Percentiles rank a stretch among this genome's conserved stretches.
Conservation (phyloP, 495 filamentous ascomycete species). For the Bacidia rubella region DNA sequence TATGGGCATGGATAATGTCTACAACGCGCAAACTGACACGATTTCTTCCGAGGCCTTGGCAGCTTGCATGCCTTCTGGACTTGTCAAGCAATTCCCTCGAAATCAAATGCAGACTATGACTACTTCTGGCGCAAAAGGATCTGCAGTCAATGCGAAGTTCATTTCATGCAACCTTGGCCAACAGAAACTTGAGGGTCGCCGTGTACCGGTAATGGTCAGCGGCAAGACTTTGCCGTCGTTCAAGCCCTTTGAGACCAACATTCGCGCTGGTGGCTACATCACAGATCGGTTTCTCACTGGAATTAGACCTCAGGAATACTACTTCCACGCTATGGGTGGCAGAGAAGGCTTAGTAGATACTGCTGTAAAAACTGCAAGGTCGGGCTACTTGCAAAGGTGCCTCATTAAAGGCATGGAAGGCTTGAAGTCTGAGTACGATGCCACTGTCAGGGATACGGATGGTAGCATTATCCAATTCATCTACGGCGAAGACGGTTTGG, state of each 20-base stretch:
- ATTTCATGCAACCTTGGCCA: conserved; percentile 97
- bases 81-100: conserved; percentile 83
- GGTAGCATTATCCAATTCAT: conserved; percentile 89
- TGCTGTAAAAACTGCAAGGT: conserved; percentile 93
- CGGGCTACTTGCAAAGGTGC: conserved; percentile 94
- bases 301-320: conserved; percentile 94
- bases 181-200: conserved; percentile 86
- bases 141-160: conserved; percentile 82
- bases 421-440: conserved; percentile 80
- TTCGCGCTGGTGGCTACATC: conserved; percentile 89
- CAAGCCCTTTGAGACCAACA: conserved; percentile 74
- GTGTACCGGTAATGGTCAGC: conserved; percentile 95
- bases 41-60: conserved; percentile 70
- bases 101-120: conserved; percentile 99
- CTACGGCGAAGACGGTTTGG: conserved; percentile 92
- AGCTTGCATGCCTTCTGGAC: conserved; percentile 63
- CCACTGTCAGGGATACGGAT: conserved; percentile 84
- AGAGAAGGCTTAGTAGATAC: conserved; percentile 98
- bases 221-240: conserved; percentile 95
- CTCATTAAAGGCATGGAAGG: conserved; percentile 99
- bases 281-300: conserved; percentile 96
- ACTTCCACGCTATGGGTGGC: conserved; percentile 99
- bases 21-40: conserved; percentile 53
- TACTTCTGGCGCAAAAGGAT: conserved; percentile 89
- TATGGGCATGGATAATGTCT: conserved; percentile 69